A percentile compares a stretch with the other conserved stretches of the same genome.
These are phyloP conservation scores for Ceratocystis albifundus DNA, from an alignment of 2,329 filamentous ascomycete species.

Conservation along the genomic window DNA sequence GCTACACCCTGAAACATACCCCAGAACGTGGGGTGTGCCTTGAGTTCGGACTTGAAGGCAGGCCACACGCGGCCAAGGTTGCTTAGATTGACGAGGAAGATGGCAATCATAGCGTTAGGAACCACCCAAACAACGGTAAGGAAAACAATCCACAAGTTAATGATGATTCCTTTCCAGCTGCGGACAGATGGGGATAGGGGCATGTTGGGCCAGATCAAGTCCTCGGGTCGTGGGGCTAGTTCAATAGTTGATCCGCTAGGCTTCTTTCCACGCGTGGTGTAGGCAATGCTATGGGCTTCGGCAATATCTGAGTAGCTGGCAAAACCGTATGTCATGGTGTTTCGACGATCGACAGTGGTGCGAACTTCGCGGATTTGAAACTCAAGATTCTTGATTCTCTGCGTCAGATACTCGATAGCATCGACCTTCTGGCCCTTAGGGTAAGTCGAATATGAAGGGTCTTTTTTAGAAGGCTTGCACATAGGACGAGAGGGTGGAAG, in stretches of 20 bases:
- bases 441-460: slow-evolving; percentile 54
- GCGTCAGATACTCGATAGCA: slow-evolving; percentile 84
- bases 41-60: slow-evolving; percentile 56
- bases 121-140: slow-evolving; percentile 79
- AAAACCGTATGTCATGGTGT: slow-evolving; percentile 85
- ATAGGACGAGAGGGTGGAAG: slow-evolving; percentile 65
- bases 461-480: slow-evolving; percentile 70
- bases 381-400: slow-evolving; percentile 73
- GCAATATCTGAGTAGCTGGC: slow-evolving; percentile 83
- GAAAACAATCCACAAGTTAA: slow-evolving; percentile 70
- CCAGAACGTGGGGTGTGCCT: slow-evolving; percentile 57
- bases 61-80: slow-evolving; percentile 75
- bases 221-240: slow-evolving; percentile 74
- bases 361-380: slow-evolving; percentile 74
- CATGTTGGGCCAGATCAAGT: slow-evolving; percentile 95
- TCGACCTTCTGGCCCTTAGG: slow-evolving; percentile 67
- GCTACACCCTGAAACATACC: slow-evolving; percentile 83
- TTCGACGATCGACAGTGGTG: slow-evolving; percentile 69
- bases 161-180: slow-evolving; percentile 61
- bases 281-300: slow-evolving; percentile 80
- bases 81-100: slow-evolving; percentile 77
- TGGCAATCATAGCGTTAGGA: slow-evolving; percentile 86
- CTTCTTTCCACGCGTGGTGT: slow-evolving; percentile 66
- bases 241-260: slow-evolving; percentile 65
- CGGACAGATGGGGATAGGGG: slow-evolving; percentile 56